Evolutionary conservation across 1,139 yeast species (phyloP).

Genomic region (Zygosaccharomyces pseudobailii): DNA sequence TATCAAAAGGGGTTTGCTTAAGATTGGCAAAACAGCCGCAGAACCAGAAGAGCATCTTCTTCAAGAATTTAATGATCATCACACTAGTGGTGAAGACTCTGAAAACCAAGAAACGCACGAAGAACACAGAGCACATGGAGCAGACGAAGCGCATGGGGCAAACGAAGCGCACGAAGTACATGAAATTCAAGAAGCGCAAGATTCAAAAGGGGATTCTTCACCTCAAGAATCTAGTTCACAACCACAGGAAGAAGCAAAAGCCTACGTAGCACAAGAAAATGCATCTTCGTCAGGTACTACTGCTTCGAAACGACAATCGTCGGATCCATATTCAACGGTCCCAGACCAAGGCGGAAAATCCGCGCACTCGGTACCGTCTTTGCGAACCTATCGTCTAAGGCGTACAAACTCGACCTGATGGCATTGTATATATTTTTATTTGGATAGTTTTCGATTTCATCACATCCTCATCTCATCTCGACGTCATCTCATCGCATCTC

Average conservation of each 20-base stretch:
- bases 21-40: conserved; percentile 3
- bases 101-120: not conserved
- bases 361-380: not conserved
- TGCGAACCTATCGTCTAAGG: not conserved
- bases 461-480: not conserved
- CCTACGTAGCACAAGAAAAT: not conserved
- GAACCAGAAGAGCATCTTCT: conserved; percentile 7
- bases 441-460: not conserved
- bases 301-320: not conserved
- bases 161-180: not conserved
- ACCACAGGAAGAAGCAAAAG: conserved; percentile 2
- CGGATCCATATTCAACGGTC: not conserved
- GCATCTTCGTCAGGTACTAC: not conserved
- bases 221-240: conserved; percentile 2
- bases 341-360: not conserved
- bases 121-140: not conserved
- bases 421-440: not conserved
- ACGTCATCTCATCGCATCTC: conserved; percentile 1
- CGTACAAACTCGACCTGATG: not conserved
- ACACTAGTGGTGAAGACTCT: conserved; percentile 1
- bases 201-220: conserved; percentile 1
- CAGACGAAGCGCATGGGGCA: conserved; percentile 3
- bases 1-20: conserved; percentile 8
- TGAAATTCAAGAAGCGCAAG: not conserved
- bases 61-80: conserved; percentile 4